These are phyloP conservation scores for Penicillium verrucosum DNA, from an alignment of 2,329 filamentous ascomycete species.

Conservation along the genomic window DNA sequence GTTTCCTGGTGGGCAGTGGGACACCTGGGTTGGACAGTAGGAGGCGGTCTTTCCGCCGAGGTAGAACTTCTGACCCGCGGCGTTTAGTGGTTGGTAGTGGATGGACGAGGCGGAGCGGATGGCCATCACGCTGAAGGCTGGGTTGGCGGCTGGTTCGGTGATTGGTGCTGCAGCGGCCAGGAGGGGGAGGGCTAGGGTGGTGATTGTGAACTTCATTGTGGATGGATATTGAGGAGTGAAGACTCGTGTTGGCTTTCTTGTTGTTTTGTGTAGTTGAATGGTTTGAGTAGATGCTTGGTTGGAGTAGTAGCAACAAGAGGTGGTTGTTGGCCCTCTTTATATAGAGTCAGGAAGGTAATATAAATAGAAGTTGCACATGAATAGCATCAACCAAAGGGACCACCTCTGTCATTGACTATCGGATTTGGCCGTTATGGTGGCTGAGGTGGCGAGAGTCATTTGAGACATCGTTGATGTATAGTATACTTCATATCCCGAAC, in stretches of 20 bases:
- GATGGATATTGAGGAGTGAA: not conserved
- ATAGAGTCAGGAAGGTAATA: not conserved
- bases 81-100: conserved; percentile 48
- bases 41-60: conserved; percentile 47
- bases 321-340: not conserved
- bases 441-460: conserved; percentile 3
- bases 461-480: conserved; percentile 3
- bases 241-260: not conserved
- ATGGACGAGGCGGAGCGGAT: conserved; percentile 49
- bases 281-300: not conserved
- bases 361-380: conserved; percentile 1
- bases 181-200: conserved; percentile 26
- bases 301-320: not conserved
- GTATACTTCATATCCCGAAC: not conserved
- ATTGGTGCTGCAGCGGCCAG: conserved; percentile 27
- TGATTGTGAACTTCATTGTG: conserved; percentile 28
- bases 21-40: conserved; percentile 48
- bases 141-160: conserved; percentile 8
- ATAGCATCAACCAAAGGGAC: not conserved
- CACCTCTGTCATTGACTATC: not conserved
- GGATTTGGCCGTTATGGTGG: conserved; percentile 2
- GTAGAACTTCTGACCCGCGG: conserved; percentile 50
- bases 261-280: not conserved
- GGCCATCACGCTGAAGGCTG: conserved; percentile 45
- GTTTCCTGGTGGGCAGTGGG: conserved; percentile 47